Evolutionary conservation across 768 basidiomycete genomes (phyloP), one percentile per base, ranked within the genome.

Genomic region (Phaeotremella fagi): DNA sequence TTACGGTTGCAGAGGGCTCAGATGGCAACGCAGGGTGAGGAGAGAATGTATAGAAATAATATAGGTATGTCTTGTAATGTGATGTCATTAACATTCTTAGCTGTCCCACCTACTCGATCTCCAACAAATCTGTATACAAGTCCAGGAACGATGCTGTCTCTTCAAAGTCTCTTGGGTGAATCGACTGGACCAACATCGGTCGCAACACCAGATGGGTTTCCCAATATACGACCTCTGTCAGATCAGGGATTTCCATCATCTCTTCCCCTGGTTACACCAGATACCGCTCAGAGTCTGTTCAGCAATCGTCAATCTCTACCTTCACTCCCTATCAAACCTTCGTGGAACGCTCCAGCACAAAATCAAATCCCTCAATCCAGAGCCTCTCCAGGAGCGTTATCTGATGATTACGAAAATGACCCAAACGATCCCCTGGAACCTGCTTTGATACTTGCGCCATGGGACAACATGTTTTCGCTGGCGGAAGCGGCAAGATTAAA

Each of bases 401-500:
- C 63, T 15, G 38, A 41, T 20, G 38, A 41, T 22, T 62, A 66
- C 29, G 62, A 70, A 22, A 41, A 41, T 18, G 64, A 61, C 6
- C 54, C 54, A 15, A 41, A 31, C 3, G 64, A 70, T 20, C 61
- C 48, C 6, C 42, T 61, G 11, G 38, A 36, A 29, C 54, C 49
- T 4, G 48, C 27, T n/a, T 24, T 37, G 24, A 41, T 54, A 16
- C 43, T 48, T 15, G 63, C 57, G 1, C 64, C 68, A 3, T 66
- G 61, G 63, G 54, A 59, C 27, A 66, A 61, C 31, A 70, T 70
- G 68, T 42, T 64, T 12, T 64, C 60, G 18, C 57, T 70, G 5
- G 68, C 64, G 12, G 68, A 70, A 45, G 68, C 65, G 2, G 68
- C 68, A 1, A 49, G 68, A 28, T 42, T 70, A n/a, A 61, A 64